These are phyloP conservation scores for Chenopodium formosanum DNA, from an alignment of 148 eudicot species.

Conservation along the genomic window DNA sequence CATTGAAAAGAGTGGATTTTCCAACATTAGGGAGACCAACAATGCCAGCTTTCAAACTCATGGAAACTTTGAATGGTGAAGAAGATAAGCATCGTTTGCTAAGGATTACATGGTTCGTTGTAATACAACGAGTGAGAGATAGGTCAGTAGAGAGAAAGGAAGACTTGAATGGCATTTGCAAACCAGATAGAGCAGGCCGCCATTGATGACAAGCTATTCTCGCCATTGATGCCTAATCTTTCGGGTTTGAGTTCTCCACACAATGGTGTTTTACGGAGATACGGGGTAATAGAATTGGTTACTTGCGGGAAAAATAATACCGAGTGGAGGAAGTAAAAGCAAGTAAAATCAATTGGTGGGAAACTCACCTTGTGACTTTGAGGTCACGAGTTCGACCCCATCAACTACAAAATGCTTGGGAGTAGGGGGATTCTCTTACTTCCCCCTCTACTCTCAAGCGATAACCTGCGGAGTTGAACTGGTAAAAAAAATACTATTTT, in stretches of 20 bases:
- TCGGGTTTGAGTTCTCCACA: background rate
- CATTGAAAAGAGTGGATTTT: conserved; percentile 97
- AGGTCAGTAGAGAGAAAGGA: conserved; percentile 31
- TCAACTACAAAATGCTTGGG: too few species aligned
- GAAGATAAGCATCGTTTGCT: conserved; percentile 42
- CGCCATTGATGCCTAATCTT: conserved; percentile 49
- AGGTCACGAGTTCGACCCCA: too few species aligned
- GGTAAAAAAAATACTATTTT: too few species aligned
- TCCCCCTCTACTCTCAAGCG: too few species aligned
- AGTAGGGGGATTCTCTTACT: too few species aligned
- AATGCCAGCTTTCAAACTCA: conserved; percentile 95
- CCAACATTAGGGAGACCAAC: conserved; percentile 99
- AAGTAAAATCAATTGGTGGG: too few species aligned
- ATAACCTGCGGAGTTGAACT: too few species aligned
- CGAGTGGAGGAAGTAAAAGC: too few species aligned
- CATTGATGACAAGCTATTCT: conserved; percentile 58
- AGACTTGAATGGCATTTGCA: conserved; percentile 41
- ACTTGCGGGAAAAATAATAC: too few species aligned
- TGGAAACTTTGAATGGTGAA: conserved; percentile 51
- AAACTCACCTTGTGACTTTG: too few species aligned
- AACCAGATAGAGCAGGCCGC: conserved; percentile 41
- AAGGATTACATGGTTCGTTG: conserved; percentile 15
- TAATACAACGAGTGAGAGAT: conserved; percentile 13
- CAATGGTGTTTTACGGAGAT: too few species aligned
- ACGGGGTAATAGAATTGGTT: too few species aligned